Evolutionary conservation across 805 yeast species (phyloP).

Genomic region (Saturnispora sanitii): DNA sequence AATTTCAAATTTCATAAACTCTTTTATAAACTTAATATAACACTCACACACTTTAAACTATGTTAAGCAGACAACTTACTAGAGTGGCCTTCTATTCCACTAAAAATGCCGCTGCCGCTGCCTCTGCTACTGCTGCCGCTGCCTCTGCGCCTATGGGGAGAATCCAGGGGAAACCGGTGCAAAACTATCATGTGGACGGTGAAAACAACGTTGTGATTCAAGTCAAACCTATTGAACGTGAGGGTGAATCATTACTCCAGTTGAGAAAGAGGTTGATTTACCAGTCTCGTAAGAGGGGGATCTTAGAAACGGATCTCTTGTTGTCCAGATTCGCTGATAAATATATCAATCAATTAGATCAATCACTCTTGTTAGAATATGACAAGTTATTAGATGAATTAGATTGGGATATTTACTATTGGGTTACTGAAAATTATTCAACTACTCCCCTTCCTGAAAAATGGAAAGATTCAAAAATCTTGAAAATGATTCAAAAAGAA

Average conservation of each 20-base stretch:
- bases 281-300: slow-evolving; percentile 92
- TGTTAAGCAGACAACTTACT: too few relatives aligned
- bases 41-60: too few relatives aligned
- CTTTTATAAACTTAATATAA: too few relatives aligned
- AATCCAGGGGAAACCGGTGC: slow-evolving; percentile 16
- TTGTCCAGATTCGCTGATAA: slow-evolving; percentile 78
- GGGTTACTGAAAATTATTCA: slow-evolving; percentile 83
- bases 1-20: too few relatives aligned
- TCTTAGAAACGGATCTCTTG: slow-evolving; percentile 82
- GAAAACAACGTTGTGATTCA: slow-evolving; percentile 44
- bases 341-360: slow-evolving; percentile 48
- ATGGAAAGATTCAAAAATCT: slow-evolving; percentile 64
- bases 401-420: slow-evolving; percentile 98
- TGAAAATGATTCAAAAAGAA: slow-evolving; percentile 57
- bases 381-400: slow-evolving; percentile 80
- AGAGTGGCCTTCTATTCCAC: too few relatives aligned
- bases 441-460: slow-evolving; percentile 80
- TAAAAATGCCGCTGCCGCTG: too few relatives aligned
- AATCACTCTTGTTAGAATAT: slow-evolving; percentile 71
- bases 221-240: slow-evolving; percentile 72
- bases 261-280: slow-evolving; percentile 84
- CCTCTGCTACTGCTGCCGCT: background rate
- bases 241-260: slow-evolving; percentile 58
- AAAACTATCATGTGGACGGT: slow-evolving; percentile 20
- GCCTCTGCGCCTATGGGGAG: slow-evolving; percentile 12